Base-by-base conservation (phyloP, 2,329 filamentous ascomycete genomes). In the Phyllosticta citriasiana region DNA sequence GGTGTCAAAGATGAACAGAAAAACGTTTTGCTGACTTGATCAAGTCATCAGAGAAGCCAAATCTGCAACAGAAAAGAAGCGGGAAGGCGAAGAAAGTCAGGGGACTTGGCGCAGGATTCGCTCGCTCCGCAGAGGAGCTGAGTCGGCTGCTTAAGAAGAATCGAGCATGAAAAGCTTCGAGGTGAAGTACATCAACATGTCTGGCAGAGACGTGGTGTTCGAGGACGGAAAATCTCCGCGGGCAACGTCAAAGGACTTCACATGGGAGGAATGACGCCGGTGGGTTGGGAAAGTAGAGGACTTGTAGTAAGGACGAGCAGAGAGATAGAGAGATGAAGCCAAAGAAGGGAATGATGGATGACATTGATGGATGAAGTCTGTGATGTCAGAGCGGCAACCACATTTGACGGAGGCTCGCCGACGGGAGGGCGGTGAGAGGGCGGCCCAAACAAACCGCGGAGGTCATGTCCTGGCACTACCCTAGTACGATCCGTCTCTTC, bases 381-480 rank as follows among this genome's bases (percentile, higher is more conserved):
- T n/a, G 16, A n/a, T n/a, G 40, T 47, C 40, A 47, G 14, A 47
- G 16, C 14, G 6, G 40, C 14, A n/a, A n/a, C 40, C 16, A 47
- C 40, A 47, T n/a, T 47, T 47, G 40, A n/a, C 40, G 5, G 40
- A n/a, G 7, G 40, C 14, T 47, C 35, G 35, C 19, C 19, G 35
- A 4, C 14, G 4, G 6, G 40, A 16, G 40, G 40, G 40, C 40
- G 40, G 40, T 47, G 58, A 53, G 57, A 50, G 27, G 27, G 25
- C 30, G 58, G 19, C 19, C 58, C 55, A 47, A 40, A 60, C 53
- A 60, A 60, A 51, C 26, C 35, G 58, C 22, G 52, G 52, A 24
- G 35, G 55, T 40, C 27, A 19, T 47, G 58, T 24, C 53, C 51
- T 53, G 35, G 53, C 51, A 54, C 57, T 25, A 50, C 27, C 40